Percentiles rank a stretch among this genome's conserved stretches.
Evolutionary conservation across 1,139 yeast genomes (phyloP).

Genomic region (Debaryomyces coudertii): DNA sequence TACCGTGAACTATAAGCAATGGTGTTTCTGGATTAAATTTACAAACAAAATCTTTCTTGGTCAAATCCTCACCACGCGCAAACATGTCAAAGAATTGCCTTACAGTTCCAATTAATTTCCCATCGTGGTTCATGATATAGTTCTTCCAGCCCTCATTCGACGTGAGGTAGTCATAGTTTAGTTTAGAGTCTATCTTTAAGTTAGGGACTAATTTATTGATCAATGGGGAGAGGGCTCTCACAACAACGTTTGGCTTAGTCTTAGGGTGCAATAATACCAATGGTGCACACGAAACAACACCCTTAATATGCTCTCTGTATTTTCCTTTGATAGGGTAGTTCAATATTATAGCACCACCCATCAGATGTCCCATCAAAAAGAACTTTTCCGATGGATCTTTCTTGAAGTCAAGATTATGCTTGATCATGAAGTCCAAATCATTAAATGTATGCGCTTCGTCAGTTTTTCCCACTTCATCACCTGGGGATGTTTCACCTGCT

Average conservation of each 20-base stretch:
- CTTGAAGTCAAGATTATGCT: slow-evolving; percentile 31
- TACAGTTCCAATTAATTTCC: slow-evolving; percentile 46
- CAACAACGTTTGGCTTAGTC: slow-evolving; percentile 56
- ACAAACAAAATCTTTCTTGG: slow-evolving; percentile 43
- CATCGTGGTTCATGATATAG: slow-evolving; percentile 43
- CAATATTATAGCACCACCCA: slow-evolving; percentile 89
- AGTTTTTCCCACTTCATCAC: slow-evolving; percentile 62
- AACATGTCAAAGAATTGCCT: slow-evolving; percentile 63
- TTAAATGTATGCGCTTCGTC: slow-evolving; percentile 64
- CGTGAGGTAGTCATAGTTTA: slow-evolving; percentile 59
- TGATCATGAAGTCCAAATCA: slow-evolving; percentile 71
- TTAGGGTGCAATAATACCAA: slow-evolving; percentile 60
- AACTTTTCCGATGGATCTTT: slow-evolving; percentile 42
- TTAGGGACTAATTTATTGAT: slow-evolving; percentile 56
- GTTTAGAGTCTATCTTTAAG: slow-evolving; percentile 56
- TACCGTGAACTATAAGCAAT: slow-evolving; percentile 51
- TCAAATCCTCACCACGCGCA: slow-evolving; percentile 58
- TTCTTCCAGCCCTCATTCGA: slow-evolving; percentile 52
- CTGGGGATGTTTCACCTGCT: slow-evolving; percentile 74
- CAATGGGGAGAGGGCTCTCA: slow-evolving; percentile 50
- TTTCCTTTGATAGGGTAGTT: slow-evolving; percentile 76
- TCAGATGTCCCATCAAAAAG: slow-evolving; percentile 81
- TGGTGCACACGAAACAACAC: slow-evolving; percentile 69
- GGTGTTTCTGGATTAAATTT: slow-evolving; percentile 49
- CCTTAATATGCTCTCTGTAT: slow-evolving; percentile 53